A percentile compares a stretch with the other conserved stretches of the same genome.
Evolutionary conservation across 2,329 filamentous ascomycete genomes (phyloP).

Genomic region (Colletotrichum tabaci): DNA sequence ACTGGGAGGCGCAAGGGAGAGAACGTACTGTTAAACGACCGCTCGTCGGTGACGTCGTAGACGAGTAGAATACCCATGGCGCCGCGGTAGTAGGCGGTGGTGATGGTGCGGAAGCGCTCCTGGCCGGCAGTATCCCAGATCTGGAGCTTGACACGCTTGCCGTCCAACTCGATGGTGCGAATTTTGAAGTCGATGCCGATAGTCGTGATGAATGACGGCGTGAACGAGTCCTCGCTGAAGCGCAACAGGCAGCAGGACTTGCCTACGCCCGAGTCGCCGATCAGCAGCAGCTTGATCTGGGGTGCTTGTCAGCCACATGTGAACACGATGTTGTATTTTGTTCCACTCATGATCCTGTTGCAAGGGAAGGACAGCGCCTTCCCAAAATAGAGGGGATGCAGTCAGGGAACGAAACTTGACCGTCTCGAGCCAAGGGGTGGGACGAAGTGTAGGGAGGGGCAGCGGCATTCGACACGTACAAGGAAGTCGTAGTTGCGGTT

Average conservation of each 20-base stretch:
- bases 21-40: slow-evolving; percentile 90
- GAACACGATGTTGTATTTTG: slow-evolving; percentile 29
- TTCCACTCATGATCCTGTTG: slow-evolving; percentile 36
- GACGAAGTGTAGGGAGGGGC: slow-evolving; percentile 43
- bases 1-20: slow-evolving; percentile 5
- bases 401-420: slow-evolving; percentile 17
- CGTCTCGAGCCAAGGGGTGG: slow-evolving; percentile 14
- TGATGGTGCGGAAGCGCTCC: slow-evolving; percentile 98
- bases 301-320: slow-evolving; percentile 44
- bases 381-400: too few species aligned
- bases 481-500: slow-evolving; percentile 99
- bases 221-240: slow-evolving; percentile 98
- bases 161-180: slow-evolving; percentile 97
- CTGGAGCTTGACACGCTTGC: slow-evolving; percentile 98
- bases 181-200: slow-evolving; percentile 99
- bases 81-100: slow-evolving; percentile 97
- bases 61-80: slow-evolving; percentile 98
- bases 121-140: slow-evolving; percentile 99
- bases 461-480: slow-evolving; percentile 69
- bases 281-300: slow-evolving; percentile 96
- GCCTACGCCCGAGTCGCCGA: slow-evolving; percentile 95
- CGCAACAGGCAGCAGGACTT: slow-evolving; percentile 97
- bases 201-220: slow-evolving; percentile 97
- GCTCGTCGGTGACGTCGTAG: slow-evolving; percentile 98
- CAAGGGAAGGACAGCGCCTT: background rate